A percentile compares a stretch with the other conserved stretches of the same genome.
Conservation (phyloP, 2,329 filamentous ascomycete genomes). For the Peltaster fructicola region DNA sequence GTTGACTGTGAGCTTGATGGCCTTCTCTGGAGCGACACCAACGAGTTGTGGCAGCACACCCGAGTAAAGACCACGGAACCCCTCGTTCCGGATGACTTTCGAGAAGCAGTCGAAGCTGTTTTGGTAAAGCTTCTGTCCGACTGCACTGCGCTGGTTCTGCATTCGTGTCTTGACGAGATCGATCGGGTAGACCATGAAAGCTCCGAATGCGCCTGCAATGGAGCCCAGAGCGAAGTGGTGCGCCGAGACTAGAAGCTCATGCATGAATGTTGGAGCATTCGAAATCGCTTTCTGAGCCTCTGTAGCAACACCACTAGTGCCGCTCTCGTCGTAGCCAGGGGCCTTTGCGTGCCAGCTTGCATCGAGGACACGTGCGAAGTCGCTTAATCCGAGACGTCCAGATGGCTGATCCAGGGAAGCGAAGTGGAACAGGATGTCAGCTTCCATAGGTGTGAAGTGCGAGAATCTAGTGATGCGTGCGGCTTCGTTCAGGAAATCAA, state of each 20-base stretch:
- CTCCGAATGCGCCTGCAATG: constrained; percentile 86
- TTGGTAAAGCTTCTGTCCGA: constrained; percentile 82
- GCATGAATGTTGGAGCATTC: constrained; percentile 39
- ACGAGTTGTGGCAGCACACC: constrained; percentile 89
- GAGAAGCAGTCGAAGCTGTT: constrained; percentile 91
- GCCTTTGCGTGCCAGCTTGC: constrained; percentile 60
- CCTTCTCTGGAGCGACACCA: constrained; percentile 96
- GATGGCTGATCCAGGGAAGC: constrained; percentile 81
- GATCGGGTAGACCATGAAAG: constrained; percentile 98
- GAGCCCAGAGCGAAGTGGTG: constrained; percentile 87
- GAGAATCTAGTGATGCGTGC: constrained; percentile 77
- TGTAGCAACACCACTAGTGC: constrained; percentile 32
- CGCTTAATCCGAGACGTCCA: constrained; percentile 59
- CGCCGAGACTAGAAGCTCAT: constrained; percentile 52
- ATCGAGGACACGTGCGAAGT: constrained; percentile 92
- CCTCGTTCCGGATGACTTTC: constrained; percentile 88
- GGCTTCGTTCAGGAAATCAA: constrained; percentile 90
- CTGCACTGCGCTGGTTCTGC: constrained; percentile 83
- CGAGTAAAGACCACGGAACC: constrained; percentile 76
- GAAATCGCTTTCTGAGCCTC: constrained; percentile 36
- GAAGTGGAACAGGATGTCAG: constrained; percentile 97
- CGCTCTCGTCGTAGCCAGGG: constrained; percentile 27
- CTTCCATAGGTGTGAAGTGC: constrained; percentile 95
- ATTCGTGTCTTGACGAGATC: constrained; percentile 96
- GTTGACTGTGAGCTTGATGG: constrained; percentile 97